These are phyloP conservation scores for Pneumocystis wakefieldiae DNA, from an alignment of 1,139 yeast species.

Conservation along the genomic window DNA sequence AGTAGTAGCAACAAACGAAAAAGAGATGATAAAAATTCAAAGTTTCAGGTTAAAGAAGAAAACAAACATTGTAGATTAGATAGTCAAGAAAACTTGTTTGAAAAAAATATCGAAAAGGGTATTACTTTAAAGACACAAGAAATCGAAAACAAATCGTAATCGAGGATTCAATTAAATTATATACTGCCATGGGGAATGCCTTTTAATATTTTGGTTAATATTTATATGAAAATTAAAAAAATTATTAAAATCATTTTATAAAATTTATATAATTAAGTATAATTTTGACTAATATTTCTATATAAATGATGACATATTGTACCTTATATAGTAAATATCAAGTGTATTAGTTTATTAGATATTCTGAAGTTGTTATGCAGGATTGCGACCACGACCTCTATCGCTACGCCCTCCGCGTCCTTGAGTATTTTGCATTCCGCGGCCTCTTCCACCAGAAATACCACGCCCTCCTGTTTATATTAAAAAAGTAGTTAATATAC, in stretches of 20 bases:
- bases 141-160: neutral
- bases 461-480: constrained; percentile 7
- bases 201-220: neutral
- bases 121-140: neutral
- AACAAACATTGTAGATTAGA: neutral
- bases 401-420: constrained; percentile 16
- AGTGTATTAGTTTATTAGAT: neutral
- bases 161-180: neutral
- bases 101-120: neutral
- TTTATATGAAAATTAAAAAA: neutral
- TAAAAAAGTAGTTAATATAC: neutral
- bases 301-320: neutral
- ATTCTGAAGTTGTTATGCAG: neutral
- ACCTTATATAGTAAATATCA: neutral
- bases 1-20: neutral
- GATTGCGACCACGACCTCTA: constrained; percentile 7
- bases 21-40: neutral
- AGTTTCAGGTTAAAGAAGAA: neutral
- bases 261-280: neutral
- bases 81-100: neutral
- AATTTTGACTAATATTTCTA: neutral
- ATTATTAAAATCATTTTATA: neutral
- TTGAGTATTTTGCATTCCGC: constrained; percentile 11
- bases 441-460: constrained; percentile 14
- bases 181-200: neutral